Evolutionary conservation across 1,284 basidiomycete genomes (phyloP).

Genomic region (Cutaneotrichosporon spelunceum): DNA sequence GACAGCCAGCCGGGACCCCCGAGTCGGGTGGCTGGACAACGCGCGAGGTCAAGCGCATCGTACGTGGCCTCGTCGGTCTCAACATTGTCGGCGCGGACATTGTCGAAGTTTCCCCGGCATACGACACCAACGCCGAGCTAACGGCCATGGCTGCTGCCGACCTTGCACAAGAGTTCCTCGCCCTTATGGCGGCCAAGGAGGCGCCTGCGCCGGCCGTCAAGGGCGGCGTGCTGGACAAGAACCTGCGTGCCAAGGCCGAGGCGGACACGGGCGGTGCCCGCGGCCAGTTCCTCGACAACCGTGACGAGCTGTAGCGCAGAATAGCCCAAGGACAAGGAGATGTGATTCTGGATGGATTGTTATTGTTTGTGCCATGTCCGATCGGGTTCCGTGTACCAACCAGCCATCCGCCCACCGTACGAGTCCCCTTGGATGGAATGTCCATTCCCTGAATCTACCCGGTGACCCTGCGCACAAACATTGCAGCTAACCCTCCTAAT

Average conservation of each 20-base stretch:
- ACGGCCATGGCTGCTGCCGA: conserved; percentile 50
- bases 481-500: not conserved
- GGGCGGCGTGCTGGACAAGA: conserved; percentile 18
- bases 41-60: conserved; percentile 50
- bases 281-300: conserved; percentile 7
- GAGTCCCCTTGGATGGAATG: no score
- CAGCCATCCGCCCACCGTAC: no score
- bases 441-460: no score
- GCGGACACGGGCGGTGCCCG: not conserved
- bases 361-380: not conserved
- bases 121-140: conserved; percentile 49
- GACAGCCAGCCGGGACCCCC: conserved; percentile 41
- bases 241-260: conserved; percentile 11
- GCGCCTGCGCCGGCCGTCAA: conserved; percentile 14
- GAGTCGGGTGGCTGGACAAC: conserved; percentile 53
- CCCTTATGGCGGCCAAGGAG: conserved; percentile 22
- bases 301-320: conserved; percentile 18
- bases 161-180: conserved; percentile 43
- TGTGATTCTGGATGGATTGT: no score
- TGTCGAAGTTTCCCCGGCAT: conserved; percentile 47
- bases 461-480: no score
- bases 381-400: not conserved
- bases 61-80: conserved; percentile 48
- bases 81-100: conserved; percentile 61
- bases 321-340: no score